Conservation (phyloP, 2,329 filamentous ascomycete genomes). For the Fusarium neocosmosporiellum region DNA sequence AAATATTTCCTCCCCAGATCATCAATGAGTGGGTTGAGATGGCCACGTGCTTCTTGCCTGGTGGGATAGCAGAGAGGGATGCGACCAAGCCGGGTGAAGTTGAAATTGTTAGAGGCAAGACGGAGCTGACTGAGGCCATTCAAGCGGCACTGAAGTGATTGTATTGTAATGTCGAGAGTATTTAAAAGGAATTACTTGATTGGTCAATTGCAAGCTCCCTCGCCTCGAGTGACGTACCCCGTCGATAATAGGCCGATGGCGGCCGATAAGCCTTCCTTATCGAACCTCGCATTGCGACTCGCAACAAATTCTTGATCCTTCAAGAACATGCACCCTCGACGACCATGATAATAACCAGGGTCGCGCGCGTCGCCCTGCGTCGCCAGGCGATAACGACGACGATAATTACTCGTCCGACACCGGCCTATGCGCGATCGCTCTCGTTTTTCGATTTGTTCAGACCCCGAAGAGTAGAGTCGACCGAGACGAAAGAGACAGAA, state of each 20-base stretch:
- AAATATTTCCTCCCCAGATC: conserved; percentile 39
- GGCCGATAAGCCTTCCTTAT: conserved; percentile 2
- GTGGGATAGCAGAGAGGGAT: conserved; percentile 38
- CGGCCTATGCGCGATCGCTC: background rate
- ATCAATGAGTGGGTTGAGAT: conserved; percentile 47
- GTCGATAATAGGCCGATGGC: background rate
- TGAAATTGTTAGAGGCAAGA: conserved; percentile 38
- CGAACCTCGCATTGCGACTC: conserved; percentile 5
- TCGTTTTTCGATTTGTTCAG: background rate
- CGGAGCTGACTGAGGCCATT: conserved; percentile 32
- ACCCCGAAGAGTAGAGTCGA: background rate
- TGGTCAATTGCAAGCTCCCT: background rate
- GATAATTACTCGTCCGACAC: background rate
- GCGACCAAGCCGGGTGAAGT: conserved; percentile 8
- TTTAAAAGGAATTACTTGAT: background rate
- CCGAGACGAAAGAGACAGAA: background rate
- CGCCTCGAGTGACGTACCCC: conserved; percentile 22
- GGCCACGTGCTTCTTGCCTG: conserved; percentile 44
- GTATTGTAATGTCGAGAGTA: background rate
- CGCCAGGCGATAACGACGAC: background rate
- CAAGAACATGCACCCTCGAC: background rate
- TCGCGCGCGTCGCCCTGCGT: background rate
- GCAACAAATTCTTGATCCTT: background rate
- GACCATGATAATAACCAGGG: background rate
- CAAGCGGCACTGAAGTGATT: background rate